Evolutionary conservation across 306 rosid genomes (phyloP).

Genomic region (Quercus cerris): DNA sequence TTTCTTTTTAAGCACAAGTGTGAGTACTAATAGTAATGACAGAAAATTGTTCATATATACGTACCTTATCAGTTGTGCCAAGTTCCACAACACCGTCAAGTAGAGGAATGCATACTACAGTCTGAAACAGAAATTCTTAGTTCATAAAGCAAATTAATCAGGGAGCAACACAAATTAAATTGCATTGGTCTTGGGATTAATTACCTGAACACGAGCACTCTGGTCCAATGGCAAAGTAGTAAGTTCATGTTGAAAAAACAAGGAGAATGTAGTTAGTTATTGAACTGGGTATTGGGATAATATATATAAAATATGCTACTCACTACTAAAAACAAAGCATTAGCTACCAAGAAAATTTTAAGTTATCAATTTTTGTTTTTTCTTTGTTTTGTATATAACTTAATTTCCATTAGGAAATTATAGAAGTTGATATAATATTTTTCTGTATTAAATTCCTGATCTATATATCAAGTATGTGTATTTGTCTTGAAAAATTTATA

Average conservation of each 20-base stretch:
- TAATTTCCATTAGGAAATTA: too few relatives aligned
- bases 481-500: too few relatives aligned
- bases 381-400: not conserved
- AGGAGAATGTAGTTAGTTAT: conserved; percentile 22
- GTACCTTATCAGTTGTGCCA: conserved; percentile 77
- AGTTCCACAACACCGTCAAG: conserved; percentile 88
- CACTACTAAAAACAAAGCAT: too few relatives aligned
- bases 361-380: not conserved
- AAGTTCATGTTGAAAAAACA: conserved; percentile 3
- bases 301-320: not conserved
- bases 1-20: not conserved
- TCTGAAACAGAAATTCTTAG: conserved; percentile 34
- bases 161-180: not conserved
- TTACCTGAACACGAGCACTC: conserved; percentile 94
- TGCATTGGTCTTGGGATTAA: not conserved
- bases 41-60: not conserved
- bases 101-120: conserved; percentile 90
- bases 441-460: too few relatives aligned
- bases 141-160: not conserved
- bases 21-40: not conserved
- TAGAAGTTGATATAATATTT: too few relatives aligned
- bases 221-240: conserved; percentile 19
- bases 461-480: too few relatives aligned
- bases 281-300: not conserved
- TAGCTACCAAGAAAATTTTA: too few relatives aligned